These are phyloP conservation scores for Chalciporus pseudorubinellus DNA, from an alignment of 768 basidiomycete genomes.

Conservation along the genomic window DNA sequence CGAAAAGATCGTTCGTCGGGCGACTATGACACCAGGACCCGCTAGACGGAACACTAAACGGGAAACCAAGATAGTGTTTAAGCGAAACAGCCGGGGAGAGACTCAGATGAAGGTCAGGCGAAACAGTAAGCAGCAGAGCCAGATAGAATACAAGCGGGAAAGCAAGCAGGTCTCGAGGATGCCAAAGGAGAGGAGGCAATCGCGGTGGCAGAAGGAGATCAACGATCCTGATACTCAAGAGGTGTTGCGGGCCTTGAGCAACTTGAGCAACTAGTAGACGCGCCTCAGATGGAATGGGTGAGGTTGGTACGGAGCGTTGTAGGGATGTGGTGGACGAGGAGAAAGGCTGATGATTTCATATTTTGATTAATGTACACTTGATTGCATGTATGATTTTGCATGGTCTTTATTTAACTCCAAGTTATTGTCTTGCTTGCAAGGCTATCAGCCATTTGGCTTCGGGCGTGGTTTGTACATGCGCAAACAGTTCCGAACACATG, in stretches of 20 bases:
- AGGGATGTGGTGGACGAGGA: no score
- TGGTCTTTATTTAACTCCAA: no score
- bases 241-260: slow-evolving; percentile 15
- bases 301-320: no score
- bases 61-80: background rate
- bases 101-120: background rate
- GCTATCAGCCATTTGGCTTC: no score
- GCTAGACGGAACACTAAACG: background rate
- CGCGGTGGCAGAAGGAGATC: slow-evolving; percentile 18
- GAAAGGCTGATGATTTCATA: background rate
- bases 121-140: background rate
- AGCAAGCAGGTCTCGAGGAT: background rate
- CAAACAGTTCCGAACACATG: no score
- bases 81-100: background rate
- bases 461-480: no score
- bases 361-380: background rate
- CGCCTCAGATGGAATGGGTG: background rate
- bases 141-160: background rate
- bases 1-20: background rate
- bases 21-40: background rate
- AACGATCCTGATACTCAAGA: slow-evolving; percentile 23
- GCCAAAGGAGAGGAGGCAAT: slow-evolving; percentile 14
- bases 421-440: no score
- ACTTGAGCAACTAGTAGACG: background rate
- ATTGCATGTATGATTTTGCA: background rate